Evolutionary conservation across 768 basidiomycete genomes (phyloP).

Genomic region (Rhizopogon rudus): DNA sequence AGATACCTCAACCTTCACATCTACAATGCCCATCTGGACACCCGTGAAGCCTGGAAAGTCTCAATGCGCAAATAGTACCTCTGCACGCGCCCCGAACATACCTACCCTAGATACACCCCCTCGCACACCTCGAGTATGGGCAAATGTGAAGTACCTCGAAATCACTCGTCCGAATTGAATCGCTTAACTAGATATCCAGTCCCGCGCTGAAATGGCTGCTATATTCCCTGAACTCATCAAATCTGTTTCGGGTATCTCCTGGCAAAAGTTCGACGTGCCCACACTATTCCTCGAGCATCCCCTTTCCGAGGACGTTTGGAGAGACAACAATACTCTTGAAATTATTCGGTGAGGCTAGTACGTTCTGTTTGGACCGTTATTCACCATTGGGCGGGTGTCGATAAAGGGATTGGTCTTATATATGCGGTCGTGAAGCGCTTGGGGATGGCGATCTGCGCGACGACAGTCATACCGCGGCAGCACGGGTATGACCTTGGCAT

Average conservation of each 20-base stretch:
- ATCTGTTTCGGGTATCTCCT: constrained; percentile 14
- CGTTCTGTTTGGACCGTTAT: background rate
- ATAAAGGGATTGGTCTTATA: background rate
- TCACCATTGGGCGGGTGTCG: background rate
- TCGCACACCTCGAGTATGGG: constrained; percentile 21
- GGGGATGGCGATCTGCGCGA: background rate
- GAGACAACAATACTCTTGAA: constrained; percentile 10
- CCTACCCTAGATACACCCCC: background rate
- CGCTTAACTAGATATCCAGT: constrained; percentile 10
- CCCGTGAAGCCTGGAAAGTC: constrained; percentile 9
- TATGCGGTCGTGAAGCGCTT: background rate
- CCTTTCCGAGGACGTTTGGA: constrained; percentile 12
- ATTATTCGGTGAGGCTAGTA: constrained; percentile 17
- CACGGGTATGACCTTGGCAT: background rate
- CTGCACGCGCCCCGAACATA: background rate
- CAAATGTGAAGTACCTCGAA: constrained; percentile 16
- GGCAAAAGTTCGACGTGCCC: constrained; percentile 24
- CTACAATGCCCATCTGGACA: constrained; percentile 11
- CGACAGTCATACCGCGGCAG: background rate
- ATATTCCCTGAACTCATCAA: constrained; percentile 22
- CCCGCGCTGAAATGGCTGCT: constrained; percentile 13
- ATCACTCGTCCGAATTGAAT: background rate
- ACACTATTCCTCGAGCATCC: constrained; percentile 16
- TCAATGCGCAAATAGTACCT: background rate
- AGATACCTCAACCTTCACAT: background rate